A percentile compares a stretch with the other conserved stretches of the same genome.
These are phyloP conservation scores for Posidonia australis DNA, from an alignment of 106 monocot genomes.

Conservation along the genomic window DNA sequence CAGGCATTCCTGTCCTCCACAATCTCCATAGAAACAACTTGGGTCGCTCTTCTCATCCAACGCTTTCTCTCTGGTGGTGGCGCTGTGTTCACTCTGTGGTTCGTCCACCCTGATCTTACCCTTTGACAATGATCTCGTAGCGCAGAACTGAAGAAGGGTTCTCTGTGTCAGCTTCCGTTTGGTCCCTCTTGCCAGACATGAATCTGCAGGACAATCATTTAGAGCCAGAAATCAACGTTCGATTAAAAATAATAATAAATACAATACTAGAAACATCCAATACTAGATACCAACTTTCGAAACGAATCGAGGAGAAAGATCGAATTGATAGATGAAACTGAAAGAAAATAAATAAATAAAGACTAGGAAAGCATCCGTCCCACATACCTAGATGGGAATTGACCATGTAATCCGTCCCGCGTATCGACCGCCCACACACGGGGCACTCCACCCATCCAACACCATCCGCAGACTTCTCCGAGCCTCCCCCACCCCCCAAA, in stretches of 20 bases:
- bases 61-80: too few species aligned
- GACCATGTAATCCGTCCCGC: conserved; percentile 33
- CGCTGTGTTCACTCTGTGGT: neutral
- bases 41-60: conserved; percentile 2
- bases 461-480: neutral
- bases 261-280: too few species aligned
- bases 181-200: conserved; percentile 54
- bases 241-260: too few species aligned
- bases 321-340: neutral
- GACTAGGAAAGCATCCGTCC: neutral
- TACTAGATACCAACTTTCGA: neutral
- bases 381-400: conserved; percentile 65
- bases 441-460: conserved; percentile 52
- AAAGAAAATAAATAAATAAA: neutral
- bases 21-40: conserved; percentile 1
- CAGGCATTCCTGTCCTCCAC: conserved; percentile 4
- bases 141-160: conserved; percentile 57
- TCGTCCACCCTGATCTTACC: conserved; percentile 3
- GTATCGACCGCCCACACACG: conserved; percentile 44
- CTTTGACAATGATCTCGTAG: conserved; percentile 13
- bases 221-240: too few species aligned
- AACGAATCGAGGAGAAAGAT: neutral
- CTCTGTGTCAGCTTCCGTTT: conserved; percentile 65
- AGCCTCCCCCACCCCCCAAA: neutral
- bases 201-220: too few species aligned